Evolutionary conservation across 306 rosid genomes (phyloP), one percentile per base, ranked within the genome.

Genomic region (Mucuna pruriens): DNA sequence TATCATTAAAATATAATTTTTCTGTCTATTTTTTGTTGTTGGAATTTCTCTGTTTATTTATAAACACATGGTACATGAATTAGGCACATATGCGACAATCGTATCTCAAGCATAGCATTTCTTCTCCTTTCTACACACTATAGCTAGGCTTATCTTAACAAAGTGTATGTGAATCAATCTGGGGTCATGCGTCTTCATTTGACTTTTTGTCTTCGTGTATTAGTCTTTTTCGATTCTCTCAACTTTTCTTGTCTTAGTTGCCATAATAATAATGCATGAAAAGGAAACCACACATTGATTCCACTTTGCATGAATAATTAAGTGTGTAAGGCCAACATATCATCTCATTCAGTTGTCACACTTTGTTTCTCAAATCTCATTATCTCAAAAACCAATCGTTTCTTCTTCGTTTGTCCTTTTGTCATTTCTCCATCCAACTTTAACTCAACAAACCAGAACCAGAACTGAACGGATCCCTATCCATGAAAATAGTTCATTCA

Each of bases 211-310:
- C 69, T 74, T 39, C 3, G 9, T 38, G 54, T 39, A 19, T 4
- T 57, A 39, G 79, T 75, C 79, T 9, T 39, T 75, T 58, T 57
- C 36, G 60, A 73, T 52, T 71, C 60, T 69, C 60, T 70, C 60
- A 9, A 70, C 38, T 70, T 45, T 46, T 71, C 76, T 71, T 48
- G 61, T 71, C 73, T 67, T 40, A 67, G 76, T 29, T 17, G 78
- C 78, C 65, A 38, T 57, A 36, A 39, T 57, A 36, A 39, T 55
- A 75, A 58, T 52, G 79, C 68, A 75, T 39, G 68, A 26, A 75
- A 75, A 75, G 57, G 79, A 75, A 57, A 36, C 70, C 57, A 57
- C 69, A 75, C 57, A 58, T 17, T 58, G 57, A 5, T 36, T 55
- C 78, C 78, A 38, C 38, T 38, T 17, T 34, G 78, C 66, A 73